phyloP scores from a whole-genome alignment of 306 rosid genomes.

The Cucurbita moschata region DNA sequence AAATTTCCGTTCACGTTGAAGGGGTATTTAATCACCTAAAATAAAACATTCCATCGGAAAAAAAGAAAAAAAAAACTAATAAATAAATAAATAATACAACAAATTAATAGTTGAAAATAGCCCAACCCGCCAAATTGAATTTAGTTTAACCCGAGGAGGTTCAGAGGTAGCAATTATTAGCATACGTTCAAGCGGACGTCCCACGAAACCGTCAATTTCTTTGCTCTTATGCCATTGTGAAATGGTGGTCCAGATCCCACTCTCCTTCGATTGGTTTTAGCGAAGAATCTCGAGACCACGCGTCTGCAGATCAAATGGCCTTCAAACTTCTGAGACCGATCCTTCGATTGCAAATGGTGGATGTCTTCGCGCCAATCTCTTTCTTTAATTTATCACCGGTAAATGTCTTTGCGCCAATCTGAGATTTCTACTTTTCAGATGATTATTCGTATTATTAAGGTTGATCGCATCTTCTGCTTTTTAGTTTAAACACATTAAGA shows the following conservation, averaged over 20 bases:
- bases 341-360: not conserved
- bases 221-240: not conserved
- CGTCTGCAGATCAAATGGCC: not conserved
- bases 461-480: not conserved
- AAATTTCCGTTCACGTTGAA: too few species aligned
- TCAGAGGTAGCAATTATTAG: not conserved
- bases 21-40: too few species aligned
- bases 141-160: too few species aligned
- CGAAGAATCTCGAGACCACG: not conserved
- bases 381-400: not conserved
- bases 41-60: too few species aligned
- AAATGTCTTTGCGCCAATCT: not conserved
- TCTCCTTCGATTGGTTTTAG: not conserved
- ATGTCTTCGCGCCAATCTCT: not conserved
- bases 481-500: not conserved
- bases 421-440: not conserved
- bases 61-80: too few species aligned
- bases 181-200: not conserved
- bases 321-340: too few species aligned
- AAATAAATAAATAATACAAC: too few species aligned
- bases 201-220: not conserved
- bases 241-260: not conserved
- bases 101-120: too few species aligned
- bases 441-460: not conserved
- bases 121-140: too few species aligned